Percentiles rank a stretch among this genome's conserved stretches.
Conservation (phyloP, 2,329 filamentous ascomycete genomes). For the Epichloe sylvatica region DNA sequence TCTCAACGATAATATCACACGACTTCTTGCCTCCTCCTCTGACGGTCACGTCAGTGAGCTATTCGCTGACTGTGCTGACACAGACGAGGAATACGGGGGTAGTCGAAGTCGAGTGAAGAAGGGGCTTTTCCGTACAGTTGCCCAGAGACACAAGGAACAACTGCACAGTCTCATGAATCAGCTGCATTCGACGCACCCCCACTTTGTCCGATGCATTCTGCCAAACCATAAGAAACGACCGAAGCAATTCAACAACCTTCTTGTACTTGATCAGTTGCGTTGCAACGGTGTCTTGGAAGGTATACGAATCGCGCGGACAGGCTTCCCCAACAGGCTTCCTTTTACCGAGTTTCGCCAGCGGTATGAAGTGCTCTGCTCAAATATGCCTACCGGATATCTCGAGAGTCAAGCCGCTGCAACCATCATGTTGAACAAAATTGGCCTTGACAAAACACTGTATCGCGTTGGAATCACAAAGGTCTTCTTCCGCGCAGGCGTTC, state of each 20-base stretch:
- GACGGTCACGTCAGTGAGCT: slow-evolving; percentile 73
- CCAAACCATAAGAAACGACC: slow-evolving; percentile 96
- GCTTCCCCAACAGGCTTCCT: slow-evolving; percentile 83
- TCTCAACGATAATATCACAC: slow-evolving; percentile 89
- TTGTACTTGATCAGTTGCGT: slow-evolving; percentile 94
- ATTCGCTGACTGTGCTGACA: slow-evolving; percentile 77
- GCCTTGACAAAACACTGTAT: slow-evolving; percentile 73
- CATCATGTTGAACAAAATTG: slow-evolving; percentile 79
- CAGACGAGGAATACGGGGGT: slow-evolving; percentile 57
- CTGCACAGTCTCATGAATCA: slow-evolving; percentile 93
- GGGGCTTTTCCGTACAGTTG: slow-evolving; percentile 90
- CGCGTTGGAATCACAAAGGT: slow-evolving; percentile 93
- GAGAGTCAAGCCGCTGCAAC: slow-evolving; percentile 77
- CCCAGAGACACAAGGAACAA: slow-evolving; percentile 94
- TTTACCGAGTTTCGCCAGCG: slow-evolving; percentile 91
- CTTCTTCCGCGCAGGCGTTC: slow-evolving; percentile 90
- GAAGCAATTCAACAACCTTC: slow-evolving; percentile 77
- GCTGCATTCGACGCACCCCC: slow-evolving; percentile 88
- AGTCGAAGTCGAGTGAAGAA: slow-evolving; percentile 80
- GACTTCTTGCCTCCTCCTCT: slow-evolving; percentile 67
- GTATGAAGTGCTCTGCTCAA: slow-evolving; percentile 83
- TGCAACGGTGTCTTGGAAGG: slow-evolving; percentile 99
- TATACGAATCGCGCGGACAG: slow-evolving; percentile 90
- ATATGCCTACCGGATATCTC: slow-evolving; percentile 79
- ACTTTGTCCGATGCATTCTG: slow-evolving; percentile 94